Evolutionary conservation across 176 grass and related monocot species (phyloP), one percentile per base, ranked within the genome.

Genomic region (Poa pratensis): DNA sequence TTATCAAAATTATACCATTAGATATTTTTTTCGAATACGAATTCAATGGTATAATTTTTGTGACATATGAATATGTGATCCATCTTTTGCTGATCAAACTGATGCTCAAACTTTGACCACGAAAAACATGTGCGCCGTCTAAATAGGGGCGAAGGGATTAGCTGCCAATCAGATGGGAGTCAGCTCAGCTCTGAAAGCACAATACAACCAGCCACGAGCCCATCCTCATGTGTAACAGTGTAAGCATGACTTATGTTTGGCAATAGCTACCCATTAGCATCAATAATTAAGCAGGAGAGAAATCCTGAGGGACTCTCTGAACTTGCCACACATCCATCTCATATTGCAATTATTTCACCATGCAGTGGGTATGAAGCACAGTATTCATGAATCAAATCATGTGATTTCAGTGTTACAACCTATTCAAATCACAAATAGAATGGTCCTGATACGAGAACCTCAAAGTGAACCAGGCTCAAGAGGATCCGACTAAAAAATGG

Each of bases 331-430:
- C 18, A 76, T 34, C 28, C 50, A 35, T 55, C 27, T 77, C 53
- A 40, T 59, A 59, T 57, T 59, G 55, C 11, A 77, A 14, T 77
- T 55, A n/a, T 77, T 77, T 57, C 48, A 75, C 51, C 51, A 77
- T 3, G 34, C 30, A 57, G 30, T 57, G 51, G 74, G 51, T 20
- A 77, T 9, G 11, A 59, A 59, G 53, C 52, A 26, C 19, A 59
- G 3, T 77, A 54, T 52, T 75, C 46, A 77, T 77, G 51, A 77
- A 57, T 22, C 32, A 14, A n/a, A 58, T 15, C 51, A 55, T 58
- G 75, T 15, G 39, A 34, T 58, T 57, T 77, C 30, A 37, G 51
- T 77, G 52, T 58, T 58, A 37, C 18, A 77, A 57, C 19, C 12
- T 77, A 58, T 20, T 51, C 52, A 77, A 75, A 77, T 57, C 51